These are phyloP conservation scores for Meyerozyma elateridarum DNA, from an alignment of 1,139 yeast species.

Conservation along the genomic window DNA sequence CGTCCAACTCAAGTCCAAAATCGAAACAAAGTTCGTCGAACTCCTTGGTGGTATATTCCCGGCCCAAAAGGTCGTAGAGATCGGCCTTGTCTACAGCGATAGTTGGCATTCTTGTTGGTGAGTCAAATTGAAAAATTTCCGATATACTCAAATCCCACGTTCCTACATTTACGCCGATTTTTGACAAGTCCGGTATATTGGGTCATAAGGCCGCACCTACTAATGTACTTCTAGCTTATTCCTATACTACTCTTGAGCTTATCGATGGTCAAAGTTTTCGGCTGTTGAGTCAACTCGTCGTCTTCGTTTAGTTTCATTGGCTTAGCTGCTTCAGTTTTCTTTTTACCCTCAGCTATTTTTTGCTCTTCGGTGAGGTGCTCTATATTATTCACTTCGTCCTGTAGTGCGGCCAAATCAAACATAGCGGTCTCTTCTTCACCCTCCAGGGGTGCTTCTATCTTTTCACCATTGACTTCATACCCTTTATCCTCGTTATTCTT, in stretches of 20 bases:
- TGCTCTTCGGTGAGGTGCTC: slow-evolving; percentile 28
- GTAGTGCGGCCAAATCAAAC: slow-evolving; percentile 45
- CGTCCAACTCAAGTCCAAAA: slow-evolving; percentile 96
- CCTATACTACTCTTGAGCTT: no score
- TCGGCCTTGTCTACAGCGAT: slow-evolving; percentile 92
- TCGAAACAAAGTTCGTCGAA: slow-evolving; percentile 97
- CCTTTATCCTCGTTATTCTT: slow-evolving; percentile 6
- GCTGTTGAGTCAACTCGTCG: slow-evolving; percentile 10
- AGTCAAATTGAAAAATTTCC: slow-evolving; percentile 2
- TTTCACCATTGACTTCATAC: slow-evolving; percentile 6
- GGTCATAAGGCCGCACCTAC: no score
- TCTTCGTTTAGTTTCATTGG: slow-evolving; percentile 18
- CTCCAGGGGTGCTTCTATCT: slow-evolving; percentile 9
- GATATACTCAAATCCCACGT: no score
- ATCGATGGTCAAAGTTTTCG: no score
- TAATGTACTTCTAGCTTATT: no score
- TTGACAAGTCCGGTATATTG: no score
- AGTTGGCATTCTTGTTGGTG: slow-evolving; percentile 71
- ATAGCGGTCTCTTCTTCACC: slow-evolving; percentile 18
- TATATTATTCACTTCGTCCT: slow-evolving; percentile 42
- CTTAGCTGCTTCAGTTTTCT: slow-evolving; percentile 13
- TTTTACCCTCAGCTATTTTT: slow-evolving; percentile 13
- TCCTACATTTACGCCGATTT: no score
- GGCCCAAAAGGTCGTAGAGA: slow-evolving; percentile 77
- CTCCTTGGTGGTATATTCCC: slow-evolving; percentile 79